phyloP scores from a whole-genome alignment of 176 grass and related monocot species.

The Oryza glaberrima region DNA sequence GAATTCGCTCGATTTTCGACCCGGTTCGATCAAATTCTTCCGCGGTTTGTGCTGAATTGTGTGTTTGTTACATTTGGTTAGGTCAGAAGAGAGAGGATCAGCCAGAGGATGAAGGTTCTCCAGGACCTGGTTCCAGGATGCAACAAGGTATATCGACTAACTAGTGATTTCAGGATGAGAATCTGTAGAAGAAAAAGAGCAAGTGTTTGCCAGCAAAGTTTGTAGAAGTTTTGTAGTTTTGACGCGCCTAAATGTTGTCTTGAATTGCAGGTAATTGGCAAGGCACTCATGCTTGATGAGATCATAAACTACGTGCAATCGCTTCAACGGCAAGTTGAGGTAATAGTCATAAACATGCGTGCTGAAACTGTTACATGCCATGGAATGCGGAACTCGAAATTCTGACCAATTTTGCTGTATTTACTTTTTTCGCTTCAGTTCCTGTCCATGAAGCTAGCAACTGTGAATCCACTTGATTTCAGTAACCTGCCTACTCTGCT shows the following conservation, averaged over 20 bases:
- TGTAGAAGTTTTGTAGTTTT: constrained; percentile 24
- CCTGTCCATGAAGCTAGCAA: constrained; percentile 98
- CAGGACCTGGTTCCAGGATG: constrained; percentile 91
- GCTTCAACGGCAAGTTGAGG: constrained; percentile 88
- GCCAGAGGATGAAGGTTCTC: constrained; percentile 89
- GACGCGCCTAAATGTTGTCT: constrained; percentile 19
- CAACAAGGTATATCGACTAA: constrained; percentile 66
- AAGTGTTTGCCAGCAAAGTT: not conserved
- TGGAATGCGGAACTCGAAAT: constrained; percentile 1
- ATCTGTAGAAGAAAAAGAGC: not conserved
- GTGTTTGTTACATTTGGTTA: constrained; percentile 33
- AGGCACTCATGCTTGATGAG: constrained; percentile 93
- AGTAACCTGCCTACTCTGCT: constrained; percentile 68
- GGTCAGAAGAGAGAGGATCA: constrained; percentile 90
- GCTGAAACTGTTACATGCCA: not conserved
- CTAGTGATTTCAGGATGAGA: constrained; percentile 16
- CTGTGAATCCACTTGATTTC: constrained; percentile 92
- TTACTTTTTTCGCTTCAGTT: constrained; percentile 55
- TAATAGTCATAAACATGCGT: not conserved
- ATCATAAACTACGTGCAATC: constrained; percentile 97
- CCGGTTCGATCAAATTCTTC: not conserved
- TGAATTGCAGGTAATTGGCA: constrained; percentile 72
- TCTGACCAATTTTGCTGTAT: constrained; percentile 30
- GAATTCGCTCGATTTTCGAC: not conserved
- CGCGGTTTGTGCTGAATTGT: not conserved